Percentiles rank a stretch among this genome's conserved stretches.
These are phyloP conservation scores for Aspergillus sp. DNA, from an alignment of 2,329 filamentous ascomycete species.

Conservation along the genomic window DNA sequence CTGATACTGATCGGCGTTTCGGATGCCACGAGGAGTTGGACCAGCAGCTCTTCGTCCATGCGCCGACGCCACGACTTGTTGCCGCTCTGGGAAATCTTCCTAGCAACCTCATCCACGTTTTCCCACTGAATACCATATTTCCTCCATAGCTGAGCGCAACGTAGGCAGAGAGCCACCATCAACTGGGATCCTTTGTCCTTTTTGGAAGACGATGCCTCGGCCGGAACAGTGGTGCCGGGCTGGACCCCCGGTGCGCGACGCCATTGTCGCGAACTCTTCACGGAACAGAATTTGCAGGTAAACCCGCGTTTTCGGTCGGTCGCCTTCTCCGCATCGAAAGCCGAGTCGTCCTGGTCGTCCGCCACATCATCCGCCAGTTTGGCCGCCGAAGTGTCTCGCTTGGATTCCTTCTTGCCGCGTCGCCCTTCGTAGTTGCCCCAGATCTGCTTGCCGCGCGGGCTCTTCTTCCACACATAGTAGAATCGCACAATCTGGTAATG, in stretches of 20 bases:
- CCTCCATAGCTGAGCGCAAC: constrained; percentile 89
- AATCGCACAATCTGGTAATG: constrained; percentile 78
- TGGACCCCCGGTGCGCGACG: constrained; percentile 73
- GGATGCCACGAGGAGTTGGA: constrained; percentile 38
- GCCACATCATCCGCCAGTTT: constrained; percentile 89
- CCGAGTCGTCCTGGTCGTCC: constrained; percentile 87
- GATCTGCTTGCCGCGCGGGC: constrained; percentile 70
- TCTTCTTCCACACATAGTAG: constrained; percentile 99
- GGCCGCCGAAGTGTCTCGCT: constrained; percentile 52
- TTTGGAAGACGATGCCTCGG: constrained; percentile 55
- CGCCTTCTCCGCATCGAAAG: constrained; percentile 86
- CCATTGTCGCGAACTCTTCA: constrained; percentile 78
- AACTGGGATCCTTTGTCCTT: constrained; percentile 72
- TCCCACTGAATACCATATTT: constrained; percentile 96
- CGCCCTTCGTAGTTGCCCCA: constrained; percentile 84
- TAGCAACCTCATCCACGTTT: constrained; percentile 80
- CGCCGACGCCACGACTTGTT: constrained; percentile 79
- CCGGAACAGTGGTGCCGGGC: constrained; percentile 60
- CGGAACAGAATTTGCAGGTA: constrained; percentile 86
- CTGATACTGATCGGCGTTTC: constrained; percentile 39
- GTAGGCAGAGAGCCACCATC: constrained; percentile 74
- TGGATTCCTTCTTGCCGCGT: constrained; percentile 81
- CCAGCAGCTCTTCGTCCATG: constrained; percentile 75
- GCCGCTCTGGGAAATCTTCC: constrained; percentile 72
- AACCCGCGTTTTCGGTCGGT: constrained; percentile 70